Evolutionary conservation across 2,329 filamentous ascomycete species (phyloP), one percentile per base, ranked within the genome.

Genomic region (Penicillium janthinellum): DNA sequence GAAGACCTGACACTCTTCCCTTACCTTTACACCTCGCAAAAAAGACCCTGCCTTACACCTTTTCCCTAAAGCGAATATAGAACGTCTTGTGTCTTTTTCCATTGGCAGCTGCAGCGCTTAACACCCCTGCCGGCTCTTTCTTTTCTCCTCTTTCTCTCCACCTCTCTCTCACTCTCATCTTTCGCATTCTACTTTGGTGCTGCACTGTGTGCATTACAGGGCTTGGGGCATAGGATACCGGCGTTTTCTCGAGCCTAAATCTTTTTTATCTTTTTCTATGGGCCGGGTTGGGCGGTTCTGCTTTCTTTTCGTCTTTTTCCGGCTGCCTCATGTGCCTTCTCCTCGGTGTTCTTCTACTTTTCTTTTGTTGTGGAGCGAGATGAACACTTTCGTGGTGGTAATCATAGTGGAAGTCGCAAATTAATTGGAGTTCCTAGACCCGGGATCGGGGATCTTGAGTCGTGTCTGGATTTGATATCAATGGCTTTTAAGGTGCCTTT

Each of bases 191-290:
- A 57, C 55, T 64, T 64, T 51, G 41, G 57, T 48, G 58, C 47
- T 59, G 58, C 58, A 60, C 60, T 49, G 61, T 60, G 60, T 62
- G 64, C 65, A 68, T 67, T 54, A 56, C 63, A 57, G 62, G 55
- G 54, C 6, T 59, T 65, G 62, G 63, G 60, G 65, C 67, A 69
- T 69, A 64, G 60, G 63, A 64, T 44, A 64, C 56, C 31, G 67
- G 67, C 67, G 67, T 69, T 67, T 28, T 35, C 38, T 42, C 28
- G 44, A 44, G 55, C 47, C 56, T 60, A 48, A 56, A 47, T 55
- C 54, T 56, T 49, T 52, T 41, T 44, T 57, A 15, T 41, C 44
- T 50, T 56, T 45, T 47, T 17, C 12, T 1, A 39, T 39, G 14
- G 49, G 38, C 14, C 44, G 2, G 38, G 51, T 25, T 38, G 47